Percentiles rank a stretch among this genome's conserved stretches.
phyloP scores from a whole-genome alignment of 2,329 filamentous ascomycete species.

The Pseudomassariella vexata region DNA sequence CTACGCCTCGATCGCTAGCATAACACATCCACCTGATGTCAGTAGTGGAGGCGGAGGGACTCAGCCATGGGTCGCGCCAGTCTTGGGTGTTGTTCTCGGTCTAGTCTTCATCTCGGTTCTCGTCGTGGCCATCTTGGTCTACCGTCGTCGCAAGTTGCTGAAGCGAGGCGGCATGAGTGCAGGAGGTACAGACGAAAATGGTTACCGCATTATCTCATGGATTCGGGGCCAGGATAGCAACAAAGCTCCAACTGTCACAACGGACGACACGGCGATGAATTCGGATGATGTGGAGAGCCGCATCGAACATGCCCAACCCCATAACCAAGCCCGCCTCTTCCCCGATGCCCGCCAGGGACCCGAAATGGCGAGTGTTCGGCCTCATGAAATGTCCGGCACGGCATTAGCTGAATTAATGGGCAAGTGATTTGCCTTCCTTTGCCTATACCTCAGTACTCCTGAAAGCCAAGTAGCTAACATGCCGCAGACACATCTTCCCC shows the following conservation, averaged over 20 bases:
- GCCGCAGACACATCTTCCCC: constrained; percentile 33
- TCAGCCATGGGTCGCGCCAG: constrained; percentile 53
- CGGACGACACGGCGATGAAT: constrained; percentile 31
- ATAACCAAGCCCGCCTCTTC: background rate
- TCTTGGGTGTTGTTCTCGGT: constrained; percentile 57
- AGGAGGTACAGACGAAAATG: constrained; percentile 38
- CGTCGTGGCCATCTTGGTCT: constrained; percentile 46
- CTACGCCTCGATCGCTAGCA: constrained; percentile 32
- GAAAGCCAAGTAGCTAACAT: too few species aligned
- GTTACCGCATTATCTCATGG: constrained; percentile 46
- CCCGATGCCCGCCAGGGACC: constrained; percentile 6
- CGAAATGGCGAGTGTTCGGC: constrained; percentile 11
- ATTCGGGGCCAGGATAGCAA: constrained; percentile 37
- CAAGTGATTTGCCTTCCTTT: too few species aligned
- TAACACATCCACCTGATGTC: too few species aligned
- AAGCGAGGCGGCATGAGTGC: constrained; percentile 29
- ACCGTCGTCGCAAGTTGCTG: constrained; percentile 41
- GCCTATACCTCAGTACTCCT: too few species aligned
- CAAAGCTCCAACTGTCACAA: constrained; percentile 40
- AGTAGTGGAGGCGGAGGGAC: constrained; percentile 33
- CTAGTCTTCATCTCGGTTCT: constrained; percentile 48
- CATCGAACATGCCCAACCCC: constrained; percentile 4
- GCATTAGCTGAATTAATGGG: constrained; percentile 42
- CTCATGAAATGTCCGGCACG: constrained; percentile 36
- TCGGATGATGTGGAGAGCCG: constrained; percentile 32